Base-by-base conservation (phyloP, 441 rosid species). In the Manihot esculenta region DNA sequence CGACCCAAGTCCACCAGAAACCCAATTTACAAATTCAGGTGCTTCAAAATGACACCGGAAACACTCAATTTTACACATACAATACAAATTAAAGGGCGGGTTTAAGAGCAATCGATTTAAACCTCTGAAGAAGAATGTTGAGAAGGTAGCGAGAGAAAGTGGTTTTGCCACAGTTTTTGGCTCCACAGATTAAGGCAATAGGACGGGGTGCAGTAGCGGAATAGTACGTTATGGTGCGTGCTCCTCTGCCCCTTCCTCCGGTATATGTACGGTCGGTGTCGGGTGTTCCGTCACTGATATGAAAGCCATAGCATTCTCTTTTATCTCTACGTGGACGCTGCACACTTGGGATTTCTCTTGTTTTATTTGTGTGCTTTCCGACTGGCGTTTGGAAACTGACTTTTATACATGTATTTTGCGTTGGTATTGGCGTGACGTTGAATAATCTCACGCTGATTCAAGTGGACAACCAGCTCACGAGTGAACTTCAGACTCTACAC, bases 111-210 rank as follows among this genome's bases (percentile, higher is more conserved):
- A 7, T 38, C 9, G 10, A 4, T 7, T n/a, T 59, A 33, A n/a
- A 30, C 97, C 95, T 94, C 68, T 73, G 86, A 59, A 90, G 97
- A 66, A 94, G 97, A 78, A 78, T 68, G 72, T 88, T 84, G 65
- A 94, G 86, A 62, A 94, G 91, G 75, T 78, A 72, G 60, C 97
- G 97, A 12, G 97, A 94, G 78, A 94, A 90, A 38, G 95, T 92
- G 73, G 91, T 83, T 72, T 89, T 92, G 77, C 99, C 99, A 62
- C 85, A 80, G 87, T 90, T 89, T 72, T 85, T 90, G 66, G 97
- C 83, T 54, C 99, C 97, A 23, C 99, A 94, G 10, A 92, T 64
- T 6, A 92, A 76, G 51, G 85, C 81, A 61, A 84, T 27, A 41
- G 88, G 89, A 56, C 93, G 88, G 13, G 81, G 81, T 26, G 87